These are phyloP conservation scores for Alternaria dauci DNA, from an alignment of 2,329 filamentous ascomycete genomes.

Conservation along the genomic window DNA sequence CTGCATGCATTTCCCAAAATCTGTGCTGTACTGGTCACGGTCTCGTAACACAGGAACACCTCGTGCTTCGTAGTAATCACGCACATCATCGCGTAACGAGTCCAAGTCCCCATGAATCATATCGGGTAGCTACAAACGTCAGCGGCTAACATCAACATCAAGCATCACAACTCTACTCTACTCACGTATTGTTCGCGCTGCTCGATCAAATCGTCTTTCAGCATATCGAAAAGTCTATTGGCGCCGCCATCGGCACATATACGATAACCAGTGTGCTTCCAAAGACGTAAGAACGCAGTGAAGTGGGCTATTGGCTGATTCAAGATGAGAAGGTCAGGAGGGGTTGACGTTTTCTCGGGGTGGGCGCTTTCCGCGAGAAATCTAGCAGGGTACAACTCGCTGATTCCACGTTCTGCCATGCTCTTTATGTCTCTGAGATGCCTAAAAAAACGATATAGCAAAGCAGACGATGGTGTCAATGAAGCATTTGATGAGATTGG, in stretches of 20 bases:
- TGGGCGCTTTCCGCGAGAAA: slow-evolving; percentile 36
- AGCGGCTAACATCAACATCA: slow-evolving; percentile 11
- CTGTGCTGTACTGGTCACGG: slow-evolving; percentile 85
- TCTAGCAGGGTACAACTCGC: slow-evolving; percentile 33
- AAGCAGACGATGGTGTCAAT: slow-evolving; percentile 3
- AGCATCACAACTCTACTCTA: slow-evolving; percentile 17
- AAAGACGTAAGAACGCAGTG: slow-evolving; percentile 60
- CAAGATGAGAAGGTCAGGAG: slow-evolving; percentile 55
- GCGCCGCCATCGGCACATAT: slow-evolving; percentile 93
- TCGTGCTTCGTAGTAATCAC: slow-evolving; percentile 70
- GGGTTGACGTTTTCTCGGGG: slow-evolving; percentile 25
- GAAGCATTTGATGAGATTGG: slow-evolving; percentile 6
- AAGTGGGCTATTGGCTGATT: slow-evolving; percentile 56
- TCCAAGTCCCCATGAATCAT: slow-evolving; percentile 91
- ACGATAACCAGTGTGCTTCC: slow-evolving; percentile 65
- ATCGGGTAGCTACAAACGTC: slow-evolving; percentile 53
- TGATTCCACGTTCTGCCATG: slow-evolving; percentile 26
- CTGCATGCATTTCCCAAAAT: slow-evolving; percentile 84
- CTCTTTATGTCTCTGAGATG: neutral
- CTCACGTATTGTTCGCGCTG: slow-evolving; percentile 45
- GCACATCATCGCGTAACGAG: slow-evolving; percentile 72
- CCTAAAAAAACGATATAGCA: slow-evolving; percentile 1
- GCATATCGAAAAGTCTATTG: slow-evolving; percentile 72
- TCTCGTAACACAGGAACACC: slow-evolving; percentile 72
- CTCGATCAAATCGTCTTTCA: slow-evolving; percentile 38